phyloP scores from a whole-genome alignment of 2,329 filamentous ascomycete species.

The Diplodia mutila region DNA sequence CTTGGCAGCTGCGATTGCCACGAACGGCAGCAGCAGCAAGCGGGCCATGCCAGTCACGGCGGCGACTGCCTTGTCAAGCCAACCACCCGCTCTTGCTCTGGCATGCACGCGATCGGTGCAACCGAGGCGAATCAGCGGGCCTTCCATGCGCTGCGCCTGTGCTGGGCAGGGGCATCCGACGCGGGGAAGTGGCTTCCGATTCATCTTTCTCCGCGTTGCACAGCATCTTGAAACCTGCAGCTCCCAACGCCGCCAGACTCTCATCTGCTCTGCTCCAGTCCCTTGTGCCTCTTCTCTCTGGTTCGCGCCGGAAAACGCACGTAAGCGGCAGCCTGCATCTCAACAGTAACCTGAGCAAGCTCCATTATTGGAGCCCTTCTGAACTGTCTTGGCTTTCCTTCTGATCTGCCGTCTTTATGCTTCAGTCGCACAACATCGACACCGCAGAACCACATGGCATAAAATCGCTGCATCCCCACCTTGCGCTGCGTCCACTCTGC shows the following conservation, averaged over 20 bases:
- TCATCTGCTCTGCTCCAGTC: not conserved
- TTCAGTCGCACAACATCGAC: not conserved
- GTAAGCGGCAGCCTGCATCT: not conserved
- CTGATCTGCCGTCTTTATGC: not conserved
- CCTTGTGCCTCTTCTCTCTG: not conserved
- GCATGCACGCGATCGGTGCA: not conserved
- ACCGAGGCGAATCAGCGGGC: not conserved
- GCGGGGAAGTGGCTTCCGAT: not conserved
- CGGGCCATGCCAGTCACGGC: too few relatives aligned
- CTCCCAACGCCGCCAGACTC: too few relatives aligned
- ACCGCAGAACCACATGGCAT: slow-evolving; percentile 1
- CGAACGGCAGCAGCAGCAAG: too few relatives aligned
- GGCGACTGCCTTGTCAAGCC: not conserved
- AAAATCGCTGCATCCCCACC: not conserved
- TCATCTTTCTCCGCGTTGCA: not conserved
- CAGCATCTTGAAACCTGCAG: not conserved
- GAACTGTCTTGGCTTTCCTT: not conserved
- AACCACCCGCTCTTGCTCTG: not conserved
- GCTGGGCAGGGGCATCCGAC: not conserved
- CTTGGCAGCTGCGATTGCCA: not conserved
- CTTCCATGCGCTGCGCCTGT: not conserved
- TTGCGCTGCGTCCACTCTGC: not conserved
- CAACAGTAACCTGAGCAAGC: not conserved
- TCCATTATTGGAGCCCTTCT: not conserved
- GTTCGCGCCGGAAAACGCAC: not conserved